Conservation (phyloP, 139 green algal genomes). For the Desmodesmus armatus region DNA sequence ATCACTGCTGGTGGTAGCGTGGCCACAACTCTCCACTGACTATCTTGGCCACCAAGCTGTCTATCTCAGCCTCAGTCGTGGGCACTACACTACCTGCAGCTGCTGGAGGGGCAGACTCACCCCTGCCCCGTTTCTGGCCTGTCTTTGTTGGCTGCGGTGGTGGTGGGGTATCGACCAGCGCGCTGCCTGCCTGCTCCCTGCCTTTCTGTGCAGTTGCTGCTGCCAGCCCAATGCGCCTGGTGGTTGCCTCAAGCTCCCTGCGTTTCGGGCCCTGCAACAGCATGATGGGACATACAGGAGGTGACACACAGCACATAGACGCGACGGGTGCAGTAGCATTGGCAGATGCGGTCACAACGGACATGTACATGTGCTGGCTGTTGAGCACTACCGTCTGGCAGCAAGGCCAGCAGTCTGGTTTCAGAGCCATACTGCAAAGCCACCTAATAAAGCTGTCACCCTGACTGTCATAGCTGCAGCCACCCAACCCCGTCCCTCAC, state of each 20-base stretch:
- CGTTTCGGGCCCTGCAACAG: constrained; percentile 23
- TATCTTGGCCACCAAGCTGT: constrained; percentile 29
- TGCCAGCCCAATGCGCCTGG: background rate
- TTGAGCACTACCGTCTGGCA: too few relatives aligned
- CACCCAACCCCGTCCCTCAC: background rate
- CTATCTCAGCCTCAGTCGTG: background rate
- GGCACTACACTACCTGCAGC: background rate
- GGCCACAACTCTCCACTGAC: constrained; percentile 17
- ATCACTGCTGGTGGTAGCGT: background rate
- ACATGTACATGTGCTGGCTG: too few relatives aligned
- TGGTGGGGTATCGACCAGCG: background rate
- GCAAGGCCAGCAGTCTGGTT: too few relatives aligned
- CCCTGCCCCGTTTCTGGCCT: constrained; percentile 25
- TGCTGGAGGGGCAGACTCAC: background rate
- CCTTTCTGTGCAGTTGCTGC: constrained; percentile 3
- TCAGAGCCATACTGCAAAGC: too few relatives aligned
- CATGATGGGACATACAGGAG: too few relatives aligned
- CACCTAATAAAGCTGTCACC: too few relatives aligned
- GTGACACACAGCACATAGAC: too few relatives aligned
- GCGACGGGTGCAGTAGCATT: too few relatives aligned
- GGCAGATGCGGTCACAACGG: too few relatives aligned
- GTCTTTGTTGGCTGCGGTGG: background rate
- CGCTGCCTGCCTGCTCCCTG: constrained; percentile 3
- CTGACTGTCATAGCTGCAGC: background rate
- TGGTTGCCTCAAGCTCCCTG: constrained; percentile 1